Evolutionary conservation across 2,329 filamentous ascomycete species (phyloP), one percentile per base, ranked within the genome.

Genomic region (Clonostachys sp.): DNA sequence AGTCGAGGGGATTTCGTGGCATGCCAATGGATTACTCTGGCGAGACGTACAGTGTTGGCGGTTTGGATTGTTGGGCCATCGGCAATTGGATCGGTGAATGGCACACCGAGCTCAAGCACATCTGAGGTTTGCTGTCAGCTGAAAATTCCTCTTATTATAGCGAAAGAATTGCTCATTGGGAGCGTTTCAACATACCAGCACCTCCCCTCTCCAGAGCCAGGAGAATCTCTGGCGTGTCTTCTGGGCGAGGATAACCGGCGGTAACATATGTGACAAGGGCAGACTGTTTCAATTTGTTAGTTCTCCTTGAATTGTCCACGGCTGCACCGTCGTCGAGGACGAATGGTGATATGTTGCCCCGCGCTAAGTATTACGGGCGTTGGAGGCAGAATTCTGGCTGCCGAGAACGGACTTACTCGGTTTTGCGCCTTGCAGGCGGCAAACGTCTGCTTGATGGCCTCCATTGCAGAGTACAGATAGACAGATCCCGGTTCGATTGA

Each of bases 21-120:
- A 30, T 30, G 24, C 24, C 9, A 30, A 30, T 30, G 8, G 10
- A 30, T 30, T 4, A 30, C 8, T 30, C 24, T 30, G 9, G 24
- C 24, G 24, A 30, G 24, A 30, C 24, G 24, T 30, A 30, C 17
- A n/a, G 36, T 39, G 71, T 99, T 99, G 55, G 94, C 83, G 53
- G 84, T 94, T 73, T 99, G 94, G 56, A 99, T 97, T 5, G 91
- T 96, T 35, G 94, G 94, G 30, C 94, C 94, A 69, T 99, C 94
- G 57, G 92, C 94, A 68, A 97, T 97, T 49, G 94, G 94, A 66
- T 99, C 94, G 60, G 92, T 96, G 73, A 99, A 99, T 45, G 94
- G 94, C 48, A 96, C 84, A 53, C 92, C 94, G 56, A 99, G 83
- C 70, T 99, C 94, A 61, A 99, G 95, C 51, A 99, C 76, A 39